Conservation (phyloP, 1,284 basidiomycete genomes). For the Sporisorium graminicola region DNA sequence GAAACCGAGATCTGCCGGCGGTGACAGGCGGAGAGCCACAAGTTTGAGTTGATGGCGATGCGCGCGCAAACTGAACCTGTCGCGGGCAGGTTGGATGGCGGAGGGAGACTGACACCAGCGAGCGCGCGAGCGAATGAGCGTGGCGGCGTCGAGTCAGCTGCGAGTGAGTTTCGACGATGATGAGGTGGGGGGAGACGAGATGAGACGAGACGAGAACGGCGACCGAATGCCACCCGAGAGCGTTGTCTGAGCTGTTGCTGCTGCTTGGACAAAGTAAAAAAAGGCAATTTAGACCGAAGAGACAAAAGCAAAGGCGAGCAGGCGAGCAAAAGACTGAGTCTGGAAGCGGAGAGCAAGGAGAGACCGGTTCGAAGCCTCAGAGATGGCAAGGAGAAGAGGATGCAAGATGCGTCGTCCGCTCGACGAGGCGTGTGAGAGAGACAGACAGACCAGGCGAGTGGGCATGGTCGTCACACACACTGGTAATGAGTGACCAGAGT, state of each 20-base stretch:
- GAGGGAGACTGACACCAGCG: background rate
- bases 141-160: slow-evolving; percentile 6
- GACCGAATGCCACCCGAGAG: slow-evolving; percentile 7
- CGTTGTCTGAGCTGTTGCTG: slow-evolving; percentile 1
- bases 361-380: background rate
- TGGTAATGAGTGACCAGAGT: background rate
- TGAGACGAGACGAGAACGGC: no score
- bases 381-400: background rate
- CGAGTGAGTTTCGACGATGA: background rate
- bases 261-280: no score
- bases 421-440: no score
- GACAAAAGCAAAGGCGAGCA: background rate
- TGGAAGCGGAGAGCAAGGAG: background rate
- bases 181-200: slow-evolving; percentile 5
- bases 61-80: background rate
- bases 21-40: slow-evolving; percentile 5
- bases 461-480: no score
- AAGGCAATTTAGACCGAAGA: background rate
- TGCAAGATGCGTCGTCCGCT: background rate
- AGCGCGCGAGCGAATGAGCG: background rate
- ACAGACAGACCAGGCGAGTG: no score
- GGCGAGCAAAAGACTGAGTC: background rate
- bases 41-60: slow-evolving; percentile 2
- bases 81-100: background rate
- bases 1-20: background rate